Evolutionary conservation across 2,329 filamentous ascomycete genomes (phyloP).

Genomic region (Penicillium janthinellum): DNA sequence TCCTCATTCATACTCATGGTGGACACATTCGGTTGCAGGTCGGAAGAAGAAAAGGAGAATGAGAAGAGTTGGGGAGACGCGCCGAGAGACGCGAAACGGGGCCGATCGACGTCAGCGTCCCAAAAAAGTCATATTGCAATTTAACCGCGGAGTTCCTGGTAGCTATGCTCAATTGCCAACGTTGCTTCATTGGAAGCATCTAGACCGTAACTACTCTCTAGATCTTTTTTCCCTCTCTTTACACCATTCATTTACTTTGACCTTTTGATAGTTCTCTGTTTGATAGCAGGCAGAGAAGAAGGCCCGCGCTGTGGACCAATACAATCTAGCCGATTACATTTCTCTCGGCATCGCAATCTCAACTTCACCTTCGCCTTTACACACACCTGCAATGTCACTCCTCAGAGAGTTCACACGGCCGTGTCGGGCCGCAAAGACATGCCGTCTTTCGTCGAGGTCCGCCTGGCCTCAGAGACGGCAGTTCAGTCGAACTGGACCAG

Average conservation of each 20-base stretch:
- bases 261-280: background rate
- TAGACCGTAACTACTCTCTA: background rate
- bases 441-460: slow-evolving; percentile 4
- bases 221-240: background rate
- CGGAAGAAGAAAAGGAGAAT: slow-evolving; percentile 3
- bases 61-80: slow-evolving; percentile 34
- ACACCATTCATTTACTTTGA: background rate
- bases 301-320: slow-evolving; percentile 18
- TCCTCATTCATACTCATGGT: slow-evolving; percentile 32
- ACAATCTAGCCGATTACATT: slow-evolving; percentile 22
- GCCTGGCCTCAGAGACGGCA: slow-evolving; percentile 23
- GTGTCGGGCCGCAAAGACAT: slow-evolving; percentile 22
- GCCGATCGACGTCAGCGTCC: slow-evolving; percentile 35
- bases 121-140: slow-evolving; percentile 18
- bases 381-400: slow-evolving; percentile 22
- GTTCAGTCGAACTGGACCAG: slow-evolving; percentile 28
- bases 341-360: slow-evolving; percentile 12
- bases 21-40: slow-evolving; percentile 6
- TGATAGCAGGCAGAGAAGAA: slow-evolving; percentile 16
- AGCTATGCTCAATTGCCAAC: background rate
- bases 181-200: too few relatives aligned
- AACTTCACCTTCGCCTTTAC: slow-evolving; percentile 13
- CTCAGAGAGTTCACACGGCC: slow-evolving; percentile 25
- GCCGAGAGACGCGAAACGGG: slow-evolving; percentile 35
- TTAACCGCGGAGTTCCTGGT: background rate